Conservation (phyloP, 768 basidiomycete genomes). For the Pulveroboletus sp. region DNA sequence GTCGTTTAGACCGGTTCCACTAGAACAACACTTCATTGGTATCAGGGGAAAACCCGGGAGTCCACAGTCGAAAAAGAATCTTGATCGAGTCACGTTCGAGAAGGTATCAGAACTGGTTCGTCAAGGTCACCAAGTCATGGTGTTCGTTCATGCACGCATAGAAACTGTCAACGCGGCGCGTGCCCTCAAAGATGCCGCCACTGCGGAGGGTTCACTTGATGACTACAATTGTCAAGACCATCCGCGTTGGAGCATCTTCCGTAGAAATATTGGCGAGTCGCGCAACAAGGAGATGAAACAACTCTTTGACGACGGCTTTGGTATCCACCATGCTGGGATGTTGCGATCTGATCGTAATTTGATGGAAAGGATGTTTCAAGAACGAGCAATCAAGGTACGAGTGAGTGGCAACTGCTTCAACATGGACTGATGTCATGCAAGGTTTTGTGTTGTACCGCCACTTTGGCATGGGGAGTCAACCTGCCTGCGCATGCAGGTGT, state of each 20-base stretch:
- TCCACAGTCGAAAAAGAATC: constrained; percentile 68
- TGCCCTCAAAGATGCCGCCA: constrained; percentile 73
- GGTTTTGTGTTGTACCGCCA: constrained; percentile 98
- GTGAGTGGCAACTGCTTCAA: neutral
- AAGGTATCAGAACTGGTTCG: constrained; percentile 86
- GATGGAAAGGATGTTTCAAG: constrained; percentile 93
- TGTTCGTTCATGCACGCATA: constrained; percentile 97
- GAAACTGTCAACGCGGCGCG: constrained; percentile 94
- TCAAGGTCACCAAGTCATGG: constrained; percentile 99
- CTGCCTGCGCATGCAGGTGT: constrained; percentile 94
- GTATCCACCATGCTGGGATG: constrained; percentile 99
- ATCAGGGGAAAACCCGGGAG: constrained; percentile 86
- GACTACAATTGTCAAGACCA: constrained; percentile 83
- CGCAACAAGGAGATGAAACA: constrained; percentile 96
- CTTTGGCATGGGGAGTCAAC: constrained; percentile 99
- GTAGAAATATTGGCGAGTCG: constrained; percentile 74
- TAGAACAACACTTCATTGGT: constrained; percentile 97
- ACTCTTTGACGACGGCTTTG: constrained; percentile 88
- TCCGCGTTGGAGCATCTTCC: constrained; percentile 73
- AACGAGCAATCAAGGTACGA: constrained; percentile 82
- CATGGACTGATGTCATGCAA: constrained; percentile 28
- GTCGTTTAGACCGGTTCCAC: constrained; percentile 92
- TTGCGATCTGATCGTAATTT: constrained; percentile 89
- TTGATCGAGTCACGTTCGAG: constrained; percentile 85
- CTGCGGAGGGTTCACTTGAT: constrained; percentile 66